Conservation (phyloP, 2,329 filamentous ascomycete species). For the Hirsutella rhossiliensis region DNA sequence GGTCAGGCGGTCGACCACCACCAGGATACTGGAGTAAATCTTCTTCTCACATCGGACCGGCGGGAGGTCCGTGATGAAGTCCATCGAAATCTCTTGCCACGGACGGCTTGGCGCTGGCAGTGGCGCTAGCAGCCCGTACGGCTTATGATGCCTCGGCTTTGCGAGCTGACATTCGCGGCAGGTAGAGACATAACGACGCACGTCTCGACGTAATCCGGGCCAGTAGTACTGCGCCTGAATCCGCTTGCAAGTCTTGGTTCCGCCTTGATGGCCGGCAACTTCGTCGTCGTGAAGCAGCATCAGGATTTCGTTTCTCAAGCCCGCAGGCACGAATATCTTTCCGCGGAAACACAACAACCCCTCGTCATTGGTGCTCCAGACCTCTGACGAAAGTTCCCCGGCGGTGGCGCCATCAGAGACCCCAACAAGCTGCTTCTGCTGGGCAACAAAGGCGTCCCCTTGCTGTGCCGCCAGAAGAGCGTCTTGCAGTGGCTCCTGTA, state of each 20-base stretch:
- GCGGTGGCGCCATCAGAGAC: not conserved
- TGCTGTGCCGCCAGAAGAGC: not conserved
- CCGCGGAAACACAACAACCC: not conserved
- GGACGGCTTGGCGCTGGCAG: too few species aligned
- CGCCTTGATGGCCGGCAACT: not conserved
- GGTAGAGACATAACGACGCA: too few species aligned
- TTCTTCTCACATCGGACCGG: too few species aligned
- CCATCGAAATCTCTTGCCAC: too few species aligned
- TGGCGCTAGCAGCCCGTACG: too few species aligned
- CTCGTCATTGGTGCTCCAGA: not conserved
- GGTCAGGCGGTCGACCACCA: not conserved
- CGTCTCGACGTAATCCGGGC: too few species aligned
- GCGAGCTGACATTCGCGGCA: too few species aligned
- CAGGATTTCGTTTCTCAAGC: too few species aligned
- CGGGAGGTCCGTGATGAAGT: too few species aligned
- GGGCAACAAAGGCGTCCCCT: not conserved
- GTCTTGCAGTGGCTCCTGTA: not conserved
- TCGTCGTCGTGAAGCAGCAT: not conserved
- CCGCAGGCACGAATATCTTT: not conserved
- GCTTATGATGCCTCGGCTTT: too few species aligned
- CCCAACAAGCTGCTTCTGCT: not conserved
- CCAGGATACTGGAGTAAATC: not conserved
- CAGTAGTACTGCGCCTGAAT: too few species aligned
- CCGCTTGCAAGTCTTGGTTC: not conserved
- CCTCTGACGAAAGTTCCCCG: not conserved